Conservation (phyloP, 2,329 filamentous ascomycete genomes). For the Xylogone sp. region DNA sequence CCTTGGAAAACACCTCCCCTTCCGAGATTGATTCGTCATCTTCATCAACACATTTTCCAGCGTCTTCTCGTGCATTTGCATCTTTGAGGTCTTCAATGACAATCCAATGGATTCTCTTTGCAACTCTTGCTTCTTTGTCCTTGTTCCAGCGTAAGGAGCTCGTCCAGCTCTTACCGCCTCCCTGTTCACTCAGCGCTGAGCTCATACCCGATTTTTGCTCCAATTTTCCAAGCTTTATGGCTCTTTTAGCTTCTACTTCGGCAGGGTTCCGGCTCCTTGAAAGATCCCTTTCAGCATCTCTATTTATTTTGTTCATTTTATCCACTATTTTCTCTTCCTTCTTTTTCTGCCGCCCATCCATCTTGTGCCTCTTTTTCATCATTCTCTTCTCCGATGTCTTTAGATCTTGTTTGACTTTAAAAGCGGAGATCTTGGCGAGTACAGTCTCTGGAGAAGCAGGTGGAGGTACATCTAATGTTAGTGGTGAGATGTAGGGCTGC, state of each 20-base stretch:
- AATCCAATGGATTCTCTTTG: conserved; percentile 10
- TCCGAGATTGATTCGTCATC: no score
- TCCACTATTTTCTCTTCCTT: no score
- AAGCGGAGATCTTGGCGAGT: conserved; percentile 23
- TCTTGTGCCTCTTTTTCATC: conserved; percentile 19
- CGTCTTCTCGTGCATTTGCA: no score
- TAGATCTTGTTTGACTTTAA: conserved; percentile 19
- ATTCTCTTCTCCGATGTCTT: conserved; percentile 18
- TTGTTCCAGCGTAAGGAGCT: neutral
- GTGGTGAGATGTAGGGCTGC: conserved; percentile 10
- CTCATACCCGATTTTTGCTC: neutral
- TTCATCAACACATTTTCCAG: no score
- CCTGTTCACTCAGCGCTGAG: conserved; percentile 13
- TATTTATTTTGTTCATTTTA: no score
- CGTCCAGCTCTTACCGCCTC: no score
- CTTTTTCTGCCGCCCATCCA: neutral
- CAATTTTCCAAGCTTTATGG: neutral
- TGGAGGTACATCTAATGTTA: conserved; percentile 11
- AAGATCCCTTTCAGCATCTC: no score
- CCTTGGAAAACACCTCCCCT: no score
- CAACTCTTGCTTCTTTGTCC: conserved; percentile 8
- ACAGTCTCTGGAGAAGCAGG: conserved; percentile 6
- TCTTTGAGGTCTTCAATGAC: conserved; percentile 6
- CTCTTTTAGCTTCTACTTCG: neutral
- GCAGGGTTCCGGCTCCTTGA: no score